A percentile compares a stretch with the other conserved stretches of the same genome.
phyloP scores from a whole-genome alignment of 2,329 filamentous ascomycete species.

The Monosporascus sp. region DNA sequence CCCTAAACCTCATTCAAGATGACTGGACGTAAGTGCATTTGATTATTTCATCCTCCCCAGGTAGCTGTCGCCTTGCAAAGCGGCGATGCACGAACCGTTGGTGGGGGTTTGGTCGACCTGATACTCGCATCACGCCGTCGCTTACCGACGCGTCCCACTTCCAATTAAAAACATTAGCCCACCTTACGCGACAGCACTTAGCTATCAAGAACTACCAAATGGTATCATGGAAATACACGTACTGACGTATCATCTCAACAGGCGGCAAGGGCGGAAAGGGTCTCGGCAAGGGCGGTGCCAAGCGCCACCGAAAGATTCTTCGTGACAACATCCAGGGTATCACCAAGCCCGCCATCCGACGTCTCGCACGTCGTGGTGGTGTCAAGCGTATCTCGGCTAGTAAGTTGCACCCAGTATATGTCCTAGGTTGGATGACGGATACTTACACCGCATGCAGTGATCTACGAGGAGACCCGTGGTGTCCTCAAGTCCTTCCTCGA shows the following conservation, averaged over 20 bases:
- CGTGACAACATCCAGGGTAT: conserved; percentile 99
- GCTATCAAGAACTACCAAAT: conserved; percentile 1
- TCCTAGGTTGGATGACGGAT: neutral
- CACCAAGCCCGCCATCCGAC: conserved; percentile 96
- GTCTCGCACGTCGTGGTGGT: conserved; percentile 98
- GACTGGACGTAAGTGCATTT: conserved; percentile 64
- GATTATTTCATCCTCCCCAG: conserved; percentile 9
- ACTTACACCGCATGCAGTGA: conserved; percentile 45
- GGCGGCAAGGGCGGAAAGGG: conserved; percentile 96
- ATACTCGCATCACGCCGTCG: conserved; percentile 1
- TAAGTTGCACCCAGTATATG: conserved; percentile 41
- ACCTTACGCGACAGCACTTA: conserved; percentile 3
- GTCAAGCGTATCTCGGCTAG: conserved; percentile 99
- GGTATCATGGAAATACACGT: neutral
- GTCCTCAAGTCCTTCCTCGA: conserved; percentile 82
- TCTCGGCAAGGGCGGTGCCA: conserved; percentile 96
- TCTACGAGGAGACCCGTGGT: conserved; percentile 79
- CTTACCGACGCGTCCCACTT: conserved; percentile 25
- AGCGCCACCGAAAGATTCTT: conserved; percentile 98
- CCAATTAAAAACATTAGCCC: conserved; percentile 7
- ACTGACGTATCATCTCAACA: conserved; percentile 47
- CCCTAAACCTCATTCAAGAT: conserved; percentile 45
- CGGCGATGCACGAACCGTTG: conserved; percentile 2
- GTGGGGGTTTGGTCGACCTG: conserved; percentile 21
- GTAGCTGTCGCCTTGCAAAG: conserved; percentile 11